Base-by-base conservation (phyloP, 495 filamentous ascomycete species). In the Hamigera avellanea region DNA sequence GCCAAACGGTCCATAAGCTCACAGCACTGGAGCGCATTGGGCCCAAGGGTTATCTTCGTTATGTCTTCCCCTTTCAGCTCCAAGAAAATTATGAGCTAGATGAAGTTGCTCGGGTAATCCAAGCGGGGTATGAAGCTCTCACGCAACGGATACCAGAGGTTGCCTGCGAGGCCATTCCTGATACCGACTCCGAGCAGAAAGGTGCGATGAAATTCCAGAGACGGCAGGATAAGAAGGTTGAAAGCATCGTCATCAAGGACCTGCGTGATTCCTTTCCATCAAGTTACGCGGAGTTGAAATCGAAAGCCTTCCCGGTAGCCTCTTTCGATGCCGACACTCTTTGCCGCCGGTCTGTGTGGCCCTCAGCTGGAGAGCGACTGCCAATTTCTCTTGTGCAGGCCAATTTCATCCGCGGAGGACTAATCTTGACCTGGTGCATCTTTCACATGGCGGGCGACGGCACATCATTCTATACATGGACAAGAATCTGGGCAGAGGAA, bases 401-500 rank as follows among this genome's bases (percentile, higher is more conserved):
- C 34, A 64, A 62, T 31, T 61, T 64, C 35, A 58, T 64, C 23
- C 39, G 31, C 2, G 54, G 54, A 1, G 54, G 54, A 2, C 29
- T 53, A 30, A 33, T 57, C 6, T 40, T 57, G 1, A 49, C 40
- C 8, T 44, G 47, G 42, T 48, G 34, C 37, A 53, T 56, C 14
- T 41, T 53, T 14, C 56, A 64, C 32, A 43, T 62, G 39, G 56
- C 44, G 16, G 49, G 54, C 5, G 60, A 64, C 19, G 56, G 50
- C 2, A 54, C 45, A 17, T 43, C 49, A 10, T 57, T 59, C 14
- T 46, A 41, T 23, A 48, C 40, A 18, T 53, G 50, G 49, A 50
- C 53, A 17, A 53, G 52, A 31, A 50, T 57, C 3, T 61, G 56
- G 47, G 60, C 60, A 14, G 49, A 62, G 40, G 52, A 53, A 14